A percentile compares a stretch with the other conserved stretches of the same genome.
Evolutionary conservation across 768 basidiomycete species (phyloP).

Genomic region (Neoboletus subvelutipes): DNA sequence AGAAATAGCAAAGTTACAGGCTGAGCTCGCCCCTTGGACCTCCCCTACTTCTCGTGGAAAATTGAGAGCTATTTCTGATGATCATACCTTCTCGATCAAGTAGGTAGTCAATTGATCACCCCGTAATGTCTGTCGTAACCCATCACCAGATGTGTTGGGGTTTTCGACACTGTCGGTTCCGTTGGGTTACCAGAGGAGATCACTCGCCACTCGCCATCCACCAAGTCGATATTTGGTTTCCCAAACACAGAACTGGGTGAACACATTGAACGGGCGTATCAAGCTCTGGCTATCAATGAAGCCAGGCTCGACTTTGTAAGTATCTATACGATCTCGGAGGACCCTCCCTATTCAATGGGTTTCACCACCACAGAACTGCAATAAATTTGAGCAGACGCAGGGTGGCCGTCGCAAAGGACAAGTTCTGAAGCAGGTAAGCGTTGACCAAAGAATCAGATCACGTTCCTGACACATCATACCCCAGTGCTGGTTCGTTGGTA

Average conservation of each 20-base stretch:
- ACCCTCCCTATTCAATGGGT: background rate
- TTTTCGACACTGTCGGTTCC: slow-evolving; percentile 78
- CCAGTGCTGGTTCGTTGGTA: slow-evolving; percentile 74
- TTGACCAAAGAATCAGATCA: background rate
- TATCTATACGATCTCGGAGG: background rate
- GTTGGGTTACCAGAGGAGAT: slow-evolving; percentile 70
- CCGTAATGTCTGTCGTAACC: slow-evolving; percentile 3
- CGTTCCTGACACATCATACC: slow-evolving; percentile 6
- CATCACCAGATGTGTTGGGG: slow-evolving; percentile 56
- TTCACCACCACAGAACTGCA: slow-evolving; percentile 44
- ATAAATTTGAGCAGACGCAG: slow-evolving; percentile 61
- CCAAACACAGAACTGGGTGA: slow-evolving; percentile 56
- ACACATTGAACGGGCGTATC: slow-evolving; percentile 65
- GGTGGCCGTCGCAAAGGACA: slow-evolving; percentile 55
- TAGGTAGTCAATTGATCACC: slow-evolving; percentile 28
- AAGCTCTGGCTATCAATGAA: slow-evolving; percentile 71
- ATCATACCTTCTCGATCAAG: slow-evolving; percentile 61
- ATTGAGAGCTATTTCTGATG: slow-evolving; percentile 45
- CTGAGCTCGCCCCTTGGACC: slow-evolving; percentile 55
- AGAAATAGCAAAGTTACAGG: slow-evolving; percentile 42
- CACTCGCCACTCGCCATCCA: slow-evolving; percentile 41
- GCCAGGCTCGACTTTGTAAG: slow-evolving; percentile 66
- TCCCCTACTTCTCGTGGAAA: slow-evolving; percentile 52
- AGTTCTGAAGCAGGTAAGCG: slow-evolving; percentile 56
- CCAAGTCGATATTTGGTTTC: slow-evolving; percentile 62